Conservation (phyloP, 176 grass and related monocot genomes). For the Themeda triandra region DNA sequence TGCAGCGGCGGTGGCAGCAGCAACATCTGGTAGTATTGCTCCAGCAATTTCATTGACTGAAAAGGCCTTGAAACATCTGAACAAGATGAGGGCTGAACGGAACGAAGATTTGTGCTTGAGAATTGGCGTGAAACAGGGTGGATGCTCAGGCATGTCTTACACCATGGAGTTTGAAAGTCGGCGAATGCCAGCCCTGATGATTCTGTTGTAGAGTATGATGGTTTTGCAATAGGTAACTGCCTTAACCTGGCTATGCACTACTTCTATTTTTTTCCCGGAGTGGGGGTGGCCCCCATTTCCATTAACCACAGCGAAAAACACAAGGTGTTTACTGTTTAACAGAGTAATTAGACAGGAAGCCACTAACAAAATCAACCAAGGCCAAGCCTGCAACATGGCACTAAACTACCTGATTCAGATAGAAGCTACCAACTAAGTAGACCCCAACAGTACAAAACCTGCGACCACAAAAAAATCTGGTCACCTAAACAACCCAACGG, state of each 20-base stretch:
- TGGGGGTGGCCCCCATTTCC: neutral
- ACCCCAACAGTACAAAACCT: neutral
- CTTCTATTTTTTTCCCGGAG: neutral
- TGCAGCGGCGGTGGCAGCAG: constrained; percentile 28
- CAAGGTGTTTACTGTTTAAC: neutral
- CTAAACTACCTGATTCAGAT: neutral
- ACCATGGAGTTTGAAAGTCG: constrained; percentile 92
- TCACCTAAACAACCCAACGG: too few relatives aligned
- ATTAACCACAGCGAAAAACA: neutral
- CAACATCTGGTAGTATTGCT: constrained; percentile 57
- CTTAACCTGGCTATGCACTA: neutral
- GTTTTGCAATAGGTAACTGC: constrained; percentile 83
- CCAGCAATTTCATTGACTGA: constrained; percentile 85
- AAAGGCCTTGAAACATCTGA: constrained; percentile 84
- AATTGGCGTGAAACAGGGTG: constrained; percentile 97
- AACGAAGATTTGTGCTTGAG: constrained; percentile 88
- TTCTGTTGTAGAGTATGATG: constrained; percentile 83
- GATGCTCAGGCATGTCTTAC: constrained; percentile 99
- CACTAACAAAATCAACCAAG: neutral
- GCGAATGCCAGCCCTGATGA: constrained; percentile 58
- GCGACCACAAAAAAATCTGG: neutral
- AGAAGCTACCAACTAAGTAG: neutral
- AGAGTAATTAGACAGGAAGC: neutral
- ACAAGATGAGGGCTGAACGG: constrained; percentile 72
- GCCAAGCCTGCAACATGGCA: neutral